These are phyloP conservation scores for Coffea eugenioides DNA, from an alignment of 257 asterid species.

Conservation along the genomic window DNA sequence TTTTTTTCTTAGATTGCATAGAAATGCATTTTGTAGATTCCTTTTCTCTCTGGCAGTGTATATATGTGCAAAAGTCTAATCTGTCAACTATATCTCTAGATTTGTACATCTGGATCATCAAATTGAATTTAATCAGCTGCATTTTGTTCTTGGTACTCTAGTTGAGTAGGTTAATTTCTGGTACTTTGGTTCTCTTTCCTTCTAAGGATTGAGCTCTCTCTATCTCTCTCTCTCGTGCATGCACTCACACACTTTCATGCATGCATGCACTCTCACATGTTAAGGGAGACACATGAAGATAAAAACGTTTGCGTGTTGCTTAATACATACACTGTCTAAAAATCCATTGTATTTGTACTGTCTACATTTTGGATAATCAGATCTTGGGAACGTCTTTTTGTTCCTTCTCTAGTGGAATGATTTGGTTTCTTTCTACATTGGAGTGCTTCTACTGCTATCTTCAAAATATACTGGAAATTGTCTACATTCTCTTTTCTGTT, in stretches of 20 bases:
- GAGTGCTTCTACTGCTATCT: background rate
- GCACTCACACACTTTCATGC: background rate
- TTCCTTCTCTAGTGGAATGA: background rate
- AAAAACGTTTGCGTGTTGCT: background rate
- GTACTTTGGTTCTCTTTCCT: background rate
- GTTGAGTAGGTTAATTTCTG: constrained; percentile 1
- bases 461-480: too few species aligned
- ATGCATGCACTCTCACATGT: background rate
- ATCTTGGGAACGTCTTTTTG: too few species aligned
- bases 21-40: background rate
- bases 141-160: too few species aligned
- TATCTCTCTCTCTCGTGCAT: background rate
- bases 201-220: background rate
- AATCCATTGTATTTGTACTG: background rate
- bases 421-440: background rate
- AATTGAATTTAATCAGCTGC: background rate
- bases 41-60: background rate
- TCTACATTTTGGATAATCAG: background rate
- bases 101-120: background rate
- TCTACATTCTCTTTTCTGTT: too few species aligned
- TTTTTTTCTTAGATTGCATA: background rate
- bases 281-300: background rate
- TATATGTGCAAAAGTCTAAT: background rate
- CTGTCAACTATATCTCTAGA: background rate
- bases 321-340: background rate